Conservation (phyloP, 495 filamentous ascomycete genomes). For the Penicillium diatomitis region DNA sequence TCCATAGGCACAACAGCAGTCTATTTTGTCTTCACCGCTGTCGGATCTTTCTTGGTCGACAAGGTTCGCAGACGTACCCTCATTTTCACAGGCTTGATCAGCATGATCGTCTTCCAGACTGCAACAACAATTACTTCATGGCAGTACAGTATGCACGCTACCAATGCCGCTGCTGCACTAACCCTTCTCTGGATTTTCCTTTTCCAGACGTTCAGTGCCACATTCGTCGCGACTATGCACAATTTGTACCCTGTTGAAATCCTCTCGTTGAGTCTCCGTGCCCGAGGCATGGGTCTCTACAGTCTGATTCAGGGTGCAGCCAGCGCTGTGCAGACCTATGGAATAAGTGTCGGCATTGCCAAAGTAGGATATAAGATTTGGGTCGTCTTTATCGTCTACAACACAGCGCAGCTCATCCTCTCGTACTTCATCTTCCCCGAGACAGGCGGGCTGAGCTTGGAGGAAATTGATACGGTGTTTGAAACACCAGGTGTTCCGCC, state of each 20-base stretch:
- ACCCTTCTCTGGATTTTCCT: conserved; percentile 34
- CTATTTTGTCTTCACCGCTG: conserved; percentile 33
- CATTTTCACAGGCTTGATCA: conserved; percentile 27
- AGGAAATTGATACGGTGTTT: conserved; percentile 38
- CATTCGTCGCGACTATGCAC: conserved; percentile 35
- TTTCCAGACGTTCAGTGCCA: conserved; percentile 32
- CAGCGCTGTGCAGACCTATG: conserved; percentile 28
- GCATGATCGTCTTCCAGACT: conserved; percentile 31
- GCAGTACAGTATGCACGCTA: conserved; percentile 19
- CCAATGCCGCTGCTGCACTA: conserved; percentile 18
- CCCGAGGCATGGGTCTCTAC: conserved; percentile 37
- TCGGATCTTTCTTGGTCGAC: conserved; percentile 30
- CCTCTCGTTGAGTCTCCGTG: conserved; percentile 27
- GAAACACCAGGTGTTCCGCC: conserved; percentile 34
- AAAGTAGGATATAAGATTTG: conserved; percentile 38
- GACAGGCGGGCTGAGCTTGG: conserved; percentile 26
- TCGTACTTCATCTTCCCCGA: conserved; percentile 37
- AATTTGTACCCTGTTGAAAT: conserved; percentile 35
- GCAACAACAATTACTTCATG: conserved; percentile 34
- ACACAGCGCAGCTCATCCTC: conserved; percentile 28
- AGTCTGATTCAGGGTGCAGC: conserved; percentile 33
- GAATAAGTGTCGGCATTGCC: conserved; percentile 32
- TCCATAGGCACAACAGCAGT: conserved; percentile 28
- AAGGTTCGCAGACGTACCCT: conserved; percentile 27
- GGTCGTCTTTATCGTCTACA: conserved; percentile 36